Evolutionary conservation across 2,329 filamentous ascomycete species (phyloP), one percentile per base, ranked within the genome.

Genomic region (Colletotrichum sansevieriae): DNA sequence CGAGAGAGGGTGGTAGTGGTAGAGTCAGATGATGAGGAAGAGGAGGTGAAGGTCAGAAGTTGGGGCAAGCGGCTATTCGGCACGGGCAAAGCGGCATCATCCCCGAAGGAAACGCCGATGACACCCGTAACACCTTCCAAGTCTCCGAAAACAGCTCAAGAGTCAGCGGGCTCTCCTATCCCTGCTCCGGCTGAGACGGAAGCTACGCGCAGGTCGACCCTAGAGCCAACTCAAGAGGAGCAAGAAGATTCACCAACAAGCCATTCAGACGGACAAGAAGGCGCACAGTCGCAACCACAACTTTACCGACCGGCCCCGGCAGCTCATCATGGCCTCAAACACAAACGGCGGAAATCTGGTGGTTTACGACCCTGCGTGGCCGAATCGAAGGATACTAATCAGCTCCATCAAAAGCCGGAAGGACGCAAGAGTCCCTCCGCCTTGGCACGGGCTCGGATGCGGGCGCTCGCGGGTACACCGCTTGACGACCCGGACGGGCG

Each of bases 1-100:
- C 83, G 90, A 52, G 85, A 88, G 63, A 83, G 85, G 13, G 79
- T 86, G 2, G 79, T 83, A 18, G 70, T 83, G 1, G 83, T 84
- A 10, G 80, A 82, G n/a, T 65, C 69, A 9, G 76, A 78, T 51
- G 68, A 74, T 13, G 76, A 77, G 39, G 69, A 72, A 7, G 74
- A 69, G 47, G 78, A 82, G 22, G 75, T 72, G 37, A 81, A 80
- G 67, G 70, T 78, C 25, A 80, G 77, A 63, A 72, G 74, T 10
- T 82, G 80, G 79, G 65, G 77, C 20, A 79, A 76, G 67, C 76
- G 76, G 41, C 64, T 82, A 3, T 80, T 82, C 55, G 73, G 72
- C 57, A 71, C 61, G 56, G 65, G 69, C 44, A 65, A 71, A 57
- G 47, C 57, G 51, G 55, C 56, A 49, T 47, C 52, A 54, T 59